Conservation (phyloP, 768 basidiomycete species). For the Tylopilus balloui region DNA sequence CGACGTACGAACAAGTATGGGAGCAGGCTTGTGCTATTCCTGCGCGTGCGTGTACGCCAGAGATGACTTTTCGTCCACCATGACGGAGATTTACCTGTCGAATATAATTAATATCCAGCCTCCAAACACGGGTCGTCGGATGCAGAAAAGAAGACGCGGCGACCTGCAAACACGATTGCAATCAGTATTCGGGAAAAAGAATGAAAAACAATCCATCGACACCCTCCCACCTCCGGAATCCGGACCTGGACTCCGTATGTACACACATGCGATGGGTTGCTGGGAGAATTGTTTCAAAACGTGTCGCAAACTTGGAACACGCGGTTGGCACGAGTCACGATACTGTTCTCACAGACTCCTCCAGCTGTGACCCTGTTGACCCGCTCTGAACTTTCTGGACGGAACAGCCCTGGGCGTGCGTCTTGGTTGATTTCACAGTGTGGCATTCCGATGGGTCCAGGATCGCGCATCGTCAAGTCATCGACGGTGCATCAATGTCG, state of each 20-base stretch:
- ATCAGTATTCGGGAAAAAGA: neutral
- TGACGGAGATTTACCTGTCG: neutral
- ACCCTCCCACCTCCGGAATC: neutral
- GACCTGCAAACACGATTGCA: neutral
- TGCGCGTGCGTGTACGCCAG: neutral
- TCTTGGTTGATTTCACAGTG: neutral
- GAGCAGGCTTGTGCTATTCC: neutral
- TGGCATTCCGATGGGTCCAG: neutral
- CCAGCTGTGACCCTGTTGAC: neutral
- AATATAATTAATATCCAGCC: no score
- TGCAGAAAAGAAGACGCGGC: slow-evolving; percentile 13
- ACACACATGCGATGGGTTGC: neutral
- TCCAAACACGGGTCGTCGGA: no score
- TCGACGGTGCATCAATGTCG: neutral
- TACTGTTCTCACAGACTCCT: slow-evolving; percentile 2
- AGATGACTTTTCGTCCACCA: neutral
- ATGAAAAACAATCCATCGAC: neutral
- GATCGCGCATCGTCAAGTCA: neutral
- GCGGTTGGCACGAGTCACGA: neutral
- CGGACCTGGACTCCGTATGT: neutral
- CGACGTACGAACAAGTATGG: neutral
- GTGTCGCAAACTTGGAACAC: slow-evolving; percentile 10
- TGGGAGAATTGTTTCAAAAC: slow-evolving; percentile 11
- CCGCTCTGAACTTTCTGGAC: neutral
- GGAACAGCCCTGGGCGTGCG: neutral